Percentiles rank a stretch among this genome's conserved stretches.
Conservation (phyloP, 2,329 filamentous ascomycete species). For the Penicillium sp. region DNA sequence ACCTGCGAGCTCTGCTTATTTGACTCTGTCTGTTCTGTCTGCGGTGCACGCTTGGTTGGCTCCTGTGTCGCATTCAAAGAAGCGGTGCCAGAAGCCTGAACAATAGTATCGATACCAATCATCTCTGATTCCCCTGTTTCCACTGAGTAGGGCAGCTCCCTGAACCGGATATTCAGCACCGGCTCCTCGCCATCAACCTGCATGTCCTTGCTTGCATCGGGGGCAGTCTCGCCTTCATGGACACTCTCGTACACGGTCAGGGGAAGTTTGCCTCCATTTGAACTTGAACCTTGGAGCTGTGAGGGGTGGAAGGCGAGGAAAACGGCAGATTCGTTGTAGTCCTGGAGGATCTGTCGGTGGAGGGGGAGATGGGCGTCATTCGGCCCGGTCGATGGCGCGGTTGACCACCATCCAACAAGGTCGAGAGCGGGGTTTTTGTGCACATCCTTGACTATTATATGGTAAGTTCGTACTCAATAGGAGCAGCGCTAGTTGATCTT, state of each 20-base stretch:
- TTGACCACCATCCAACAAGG: slow-evolving; percentile 89
- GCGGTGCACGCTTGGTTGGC: slow-evolving; percentile 13
- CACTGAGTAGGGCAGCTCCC: slow-evolving; percentile 79
- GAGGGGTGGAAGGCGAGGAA: slow-evolving; percentile 83
- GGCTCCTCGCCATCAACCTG: slow-evolving; percentile 68
- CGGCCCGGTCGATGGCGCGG: slow-evolving; percentile 72
- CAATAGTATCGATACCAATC: slow-evolving; percentile 94
- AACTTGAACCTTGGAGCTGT: slow-evolving; percentile 50
- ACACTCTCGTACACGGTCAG: slow-evolving; percentile 87
- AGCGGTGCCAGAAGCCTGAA: slow-evolving; percentile 78
- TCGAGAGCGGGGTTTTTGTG: slow-evolving; percentile 81
- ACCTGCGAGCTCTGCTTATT: slow-evolving; percentile 29
- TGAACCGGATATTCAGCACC: slow-evolving; percentile 68
- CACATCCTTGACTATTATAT: slow-evolving; percentile 73
- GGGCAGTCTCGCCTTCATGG: slow-evolving; percentile 66
- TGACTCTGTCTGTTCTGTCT: slow-evolving; percentile 21
- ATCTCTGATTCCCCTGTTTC: slow-evolving; percentile 96
- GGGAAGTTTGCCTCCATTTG: slow-evolving; percentile 76
- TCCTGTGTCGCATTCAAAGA: slow-evolving; percentile 52
- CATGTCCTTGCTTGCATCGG: slow-evolving; percentile 61
- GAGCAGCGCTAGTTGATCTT: not conserved
- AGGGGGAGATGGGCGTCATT: slow-evolving; percentile 66
- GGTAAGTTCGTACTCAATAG: slow-evolving; percentile 5
- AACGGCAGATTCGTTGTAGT: slow-evolving; percentile 81
- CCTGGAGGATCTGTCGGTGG: slow-evolving; percentile 71